These are phyloP conservation scores for Phanerochaete carnosa DNA, from an alignment of 768 basidiomycete genomes.

Conservation along the genomic window DNA sequence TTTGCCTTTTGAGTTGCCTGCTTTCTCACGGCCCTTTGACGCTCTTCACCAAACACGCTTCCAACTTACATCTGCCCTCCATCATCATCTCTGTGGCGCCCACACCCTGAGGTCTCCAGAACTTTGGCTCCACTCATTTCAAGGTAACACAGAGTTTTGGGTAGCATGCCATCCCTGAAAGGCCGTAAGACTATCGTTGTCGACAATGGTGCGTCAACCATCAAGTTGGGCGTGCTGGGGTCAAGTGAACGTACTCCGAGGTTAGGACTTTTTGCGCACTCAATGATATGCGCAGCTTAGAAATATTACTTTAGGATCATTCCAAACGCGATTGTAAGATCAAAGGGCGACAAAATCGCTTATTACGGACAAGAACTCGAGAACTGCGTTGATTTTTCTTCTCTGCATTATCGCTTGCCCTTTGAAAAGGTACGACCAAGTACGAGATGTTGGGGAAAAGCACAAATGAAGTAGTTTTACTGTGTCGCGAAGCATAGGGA, in stretches of 20 bases:
- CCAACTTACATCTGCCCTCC: neutral
- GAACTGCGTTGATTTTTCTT: constrained; percentile 73
- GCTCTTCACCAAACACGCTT: neutral
- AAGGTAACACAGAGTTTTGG: no score
- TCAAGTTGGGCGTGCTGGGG: constrained; percentile 65
- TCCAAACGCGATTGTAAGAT: constrained; percentile 80
- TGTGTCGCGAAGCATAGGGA: constrained; percentile 52
- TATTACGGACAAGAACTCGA: constrained; percentile 87
- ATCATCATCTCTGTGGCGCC: neutral
- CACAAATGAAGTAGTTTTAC: constrained; percentile 1
- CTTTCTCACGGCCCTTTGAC: no score
- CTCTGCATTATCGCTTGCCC: constrained; percentile 78
- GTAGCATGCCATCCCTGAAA: neutral
- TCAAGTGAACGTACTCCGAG: constrained; percentile 25
- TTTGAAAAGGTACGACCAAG: constrained; percentile 88
- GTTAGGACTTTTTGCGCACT: constrained; percentile 18
- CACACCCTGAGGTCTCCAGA: neutral
- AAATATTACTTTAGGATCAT: constrained; percentile 46
- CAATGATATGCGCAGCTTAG: neutral
- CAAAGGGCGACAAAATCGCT: constrained; percentile 76
- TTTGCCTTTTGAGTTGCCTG: no score
- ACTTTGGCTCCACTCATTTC: no score
- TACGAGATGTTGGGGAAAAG: no score
- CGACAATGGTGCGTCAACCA: constrained; percentile 83
- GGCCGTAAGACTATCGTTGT: constrained; percentile 45